These are phyloP conservation scores for Calendula officinalis DNA, from an alignment of 129 eudicot species.

Conservation along the genomic window DNA sequence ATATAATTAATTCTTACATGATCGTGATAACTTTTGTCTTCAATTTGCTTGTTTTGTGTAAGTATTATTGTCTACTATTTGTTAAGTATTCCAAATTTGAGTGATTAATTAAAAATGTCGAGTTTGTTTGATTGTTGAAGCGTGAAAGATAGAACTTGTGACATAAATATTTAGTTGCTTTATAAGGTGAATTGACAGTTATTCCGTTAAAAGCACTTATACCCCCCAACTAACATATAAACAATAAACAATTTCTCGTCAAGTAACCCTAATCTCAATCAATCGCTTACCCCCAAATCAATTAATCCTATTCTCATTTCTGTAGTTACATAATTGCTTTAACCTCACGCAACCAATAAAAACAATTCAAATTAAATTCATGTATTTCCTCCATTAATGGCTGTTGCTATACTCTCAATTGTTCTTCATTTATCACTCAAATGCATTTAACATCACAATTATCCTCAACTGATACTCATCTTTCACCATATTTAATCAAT, in stretches of 20 bases:
- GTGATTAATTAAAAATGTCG: neutral
- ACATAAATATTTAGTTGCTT: neutral
- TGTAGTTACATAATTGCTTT: no score
- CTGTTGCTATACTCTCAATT: constrained; percentile 19
- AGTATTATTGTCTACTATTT: neutral
- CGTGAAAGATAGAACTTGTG: neutral
- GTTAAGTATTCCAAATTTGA: neutral
- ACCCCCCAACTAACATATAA: neutral
- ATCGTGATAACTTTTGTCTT: neutral
- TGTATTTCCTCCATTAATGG: neutral
- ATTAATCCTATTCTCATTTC: no score
- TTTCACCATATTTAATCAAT: constrained; percentile 48
- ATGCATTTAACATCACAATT: constrained; percentile 46
- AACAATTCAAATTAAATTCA: neutral
- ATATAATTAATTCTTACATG: constrained; percentile 9
- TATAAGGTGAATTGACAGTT: neutral
- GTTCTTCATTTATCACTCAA: constrained; percentile 25
- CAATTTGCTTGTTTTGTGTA: neutral
- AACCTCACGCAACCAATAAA: no score
- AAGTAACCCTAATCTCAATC: no score
- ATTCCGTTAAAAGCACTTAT: constrained; percentile 1
- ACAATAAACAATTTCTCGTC: no score
- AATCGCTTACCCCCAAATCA: no score
- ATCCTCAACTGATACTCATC: constrained; percentile 36
- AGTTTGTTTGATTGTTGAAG: neutral